Base-by-base conservation (phyloP, 495 filamentous ascomycete species). In the Wilcoxina mikolae region DNA sequence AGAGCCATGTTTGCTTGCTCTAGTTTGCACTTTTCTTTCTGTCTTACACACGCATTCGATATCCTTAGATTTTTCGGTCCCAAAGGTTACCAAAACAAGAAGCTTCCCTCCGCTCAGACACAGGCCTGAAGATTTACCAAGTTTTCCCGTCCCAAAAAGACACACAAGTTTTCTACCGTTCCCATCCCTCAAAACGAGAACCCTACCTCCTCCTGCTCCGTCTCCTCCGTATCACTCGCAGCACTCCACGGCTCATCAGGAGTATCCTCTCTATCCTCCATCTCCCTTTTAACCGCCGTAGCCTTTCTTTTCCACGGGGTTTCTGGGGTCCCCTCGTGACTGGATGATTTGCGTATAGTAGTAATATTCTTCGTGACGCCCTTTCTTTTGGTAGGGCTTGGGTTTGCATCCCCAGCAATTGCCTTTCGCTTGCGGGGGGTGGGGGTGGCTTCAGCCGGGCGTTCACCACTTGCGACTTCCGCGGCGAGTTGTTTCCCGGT, bases 361-460 rank as follows among this genome's bases (percentile, higher is more conserved):
- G n/a, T n/a, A n/a, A n/a, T 22, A 7, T 25, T 22, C 47, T 4
- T 5, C 9, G 5, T 15, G 5, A 45, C 20, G 18, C 31, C 15
- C 31, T 15, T 35, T 15, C 31, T 35, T 15, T 35, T 35, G 31
- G 31, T 7, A 5, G 31, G 31, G 31, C 7, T 35, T 5, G 31
- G 31, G 31, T 35, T 5, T 5, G 7, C 31, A 50, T 31, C 25
- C 15, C 50, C 50, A 24, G 12, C 31, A 35, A 35, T 35, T 35
- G 31, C 31, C 38, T 62, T 62, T 10, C 59, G 56, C 44, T 56
- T 63, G 38, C 51, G 49, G 10, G 60, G 42, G 11, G 56, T 59
- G 33, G 60, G 60, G 18, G 60, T 55, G 3, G 55, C 35, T 11
- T 44, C 46, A n/a, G 58, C 55, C 17, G 60, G 60, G 5, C 52